A percentile compares a stretch with the other conserved stretches of the same genome.
Evolutionary conservation across 352 stramenopile species (phyloP).

Genomic region (Phytopythium ostracodes): DNA sequence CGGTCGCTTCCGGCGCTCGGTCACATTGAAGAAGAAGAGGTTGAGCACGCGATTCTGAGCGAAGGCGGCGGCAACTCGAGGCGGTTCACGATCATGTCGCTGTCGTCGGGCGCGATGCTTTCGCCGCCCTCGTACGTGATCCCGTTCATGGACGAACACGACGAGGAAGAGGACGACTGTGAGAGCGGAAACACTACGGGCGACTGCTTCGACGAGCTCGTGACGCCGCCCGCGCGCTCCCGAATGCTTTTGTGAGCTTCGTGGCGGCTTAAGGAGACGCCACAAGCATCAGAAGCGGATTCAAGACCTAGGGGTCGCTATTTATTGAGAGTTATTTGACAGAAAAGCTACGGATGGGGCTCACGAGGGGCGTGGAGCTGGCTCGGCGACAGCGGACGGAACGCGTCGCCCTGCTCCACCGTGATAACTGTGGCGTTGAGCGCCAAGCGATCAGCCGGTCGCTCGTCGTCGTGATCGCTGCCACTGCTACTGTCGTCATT

Average conservation of each 20-base stretch:
- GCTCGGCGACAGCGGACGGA: conserved; percentile 28
- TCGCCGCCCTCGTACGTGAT: conserved; percentile 7
- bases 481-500: conserved; percentile 9
- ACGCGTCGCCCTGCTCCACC: conserved; percentile 37
- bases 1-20: background rate
- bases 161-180: background rate
- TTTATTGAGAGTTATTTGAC: conserved; percentile 4
- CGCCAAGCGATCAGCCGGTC: background rate
- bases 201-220: conserved; percentile 8
- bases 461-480: conserved; percentile 6
- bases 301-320: background rate
- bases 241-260: background rate
- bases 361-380: conserved; percentile 11
- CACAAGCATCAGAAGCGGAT: no score
- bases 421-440: conserved; percentile 3
- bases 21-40: background rate
- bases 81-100: conserved; percentile 1
- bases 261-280: no score
- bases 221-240: conserved; percentile 1
- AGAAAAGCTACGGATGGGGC: conserved; percentile 16
- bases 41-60: background rate
- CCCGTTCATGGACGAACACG: conserved; percentile 2
- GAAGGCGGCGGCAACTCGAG: background rate
- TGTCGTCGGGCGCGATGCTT: conserved; percentile 3
- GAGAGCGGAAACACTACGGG: background rate